Evolutionary conservation across 805 yeast species (phyloP).

Genomic region (Komagataella populi): DNA sequence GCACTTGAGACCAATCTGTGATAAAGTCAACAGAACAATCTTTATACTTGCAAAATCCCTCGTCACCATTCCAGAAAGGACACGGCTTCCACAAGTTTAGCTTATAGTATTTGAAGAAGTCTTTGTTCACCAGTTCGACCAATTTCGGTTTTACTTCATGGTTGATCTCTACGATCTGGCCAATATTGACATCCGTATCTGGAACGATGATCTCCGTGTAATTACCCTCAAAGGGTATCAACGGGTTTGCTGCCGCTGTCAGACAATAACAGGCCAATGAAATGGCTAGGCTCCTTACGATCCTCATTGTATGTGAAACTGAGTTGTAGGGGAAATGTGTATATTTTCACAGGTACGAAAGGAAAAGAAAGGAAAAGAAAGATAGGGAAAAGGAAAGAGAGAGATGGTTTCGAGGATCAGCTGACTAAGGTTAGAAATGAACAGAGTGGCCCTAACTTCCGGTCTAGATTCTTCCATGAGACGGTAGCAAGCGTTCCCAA

Average conservation of each 20-base stretch:
- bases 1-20: conserved; percentile 57
- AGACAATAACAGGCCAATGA: background rate
- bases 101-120: conserved; percentile 81
- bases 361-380: background rate
- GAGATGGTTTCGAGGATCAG: background rate
- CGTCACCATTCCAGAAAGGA: conserved; percentile 70
- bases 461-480: background rate
- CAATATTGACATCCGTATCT: conserved; percentile 16
- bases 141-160: conserved; percentile 38
- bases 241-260: background rate
- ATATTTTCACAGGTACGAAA: background rate
- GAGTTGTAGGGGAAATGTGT: background rate
- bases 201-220: conserved; percentile 1
- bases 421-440: background rate
- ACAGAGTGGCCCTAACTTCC: background rate
- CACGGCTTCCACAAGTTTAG: conserved; percentile 74
- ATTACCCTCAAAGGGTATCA: background rate
- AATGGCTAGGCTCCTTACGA: background rate
- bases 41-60: conserved; percentile 73
- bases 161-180: conserved; percentile 40
- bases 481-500: background rate
- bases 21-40: conserved; percentile 85
- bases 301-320: background rate
- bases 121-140: conserved; percentile 46
- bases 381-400: background rate